Percentiles rank a stretch among this genome's conserved stretches.
Evolutionary conservation across 1,284 basidiomycete species (phyloP).

Genomic region (Lentinus polychrous): DNA sequence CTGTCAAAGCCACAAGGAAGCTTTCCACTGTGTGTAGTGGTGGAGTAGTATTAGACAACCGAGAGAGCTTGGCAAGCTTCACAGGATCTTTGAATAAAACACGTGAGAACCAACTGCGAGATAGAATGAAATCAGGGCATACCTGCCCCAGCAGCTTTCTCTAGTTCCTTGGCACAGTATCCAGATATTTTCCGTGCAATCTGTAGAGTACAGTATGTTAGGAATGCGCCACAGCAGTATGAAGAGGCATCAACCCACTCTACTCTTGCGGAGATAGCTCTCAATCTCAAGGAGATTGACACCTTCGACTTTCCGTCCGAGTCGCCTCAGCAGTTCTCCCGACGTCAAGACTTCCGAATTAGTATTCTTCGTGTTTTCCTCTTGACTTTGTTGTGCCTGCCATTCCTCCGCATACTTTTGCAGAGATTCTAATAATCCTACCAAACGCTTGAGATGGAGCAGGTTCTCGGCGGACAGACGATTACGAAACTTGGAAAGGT

Average conservation of each 20-base stretch:
- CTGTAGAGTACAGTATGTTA: slow-evolving; percentile 24
- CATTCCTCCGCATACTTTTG: slow-evolving; percentile 51
- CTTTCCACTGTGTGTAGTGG: slow-evolving; percentile 82
- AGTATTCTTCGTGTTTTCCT: neutral
- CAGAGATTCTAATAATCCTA: slow-evolving; percentile 67
- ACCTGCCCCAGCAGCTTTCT: slow-evolving; percentile 40
- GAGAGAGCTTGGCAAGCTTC: slow-evolving; percentile 25
- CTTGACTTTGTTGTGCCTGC: slow-evolving; percentile 22
- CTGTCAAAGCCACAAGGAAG: slow-evolving; percentile 79
- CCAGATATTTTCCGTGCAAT: slow-evolving; percentile 72
- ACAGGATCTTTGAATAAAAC: slow-evolving; percentile 16
- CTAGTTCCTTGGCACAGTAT: slow-evolving; percentile 66
- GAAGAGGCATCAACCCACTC: slow-evolving; percentile 41
- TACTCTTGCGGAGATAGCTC: slow-evolving; percentile 78
- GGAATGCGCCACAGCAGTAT: neutral
- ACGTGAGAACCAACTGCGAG: slow-evolving; percentile 5
- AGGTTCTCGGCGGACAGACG: slow-evolving; percentile 72
- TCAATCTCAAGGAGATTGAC: slow-evolving; percentile 84
- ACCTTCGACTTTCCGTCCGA: slow-evolving; percentile 63
- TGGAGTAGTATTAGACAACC: slow-evolving; percentile 43
- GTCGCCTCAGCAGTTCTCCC: slow-evolving; percentile 52
- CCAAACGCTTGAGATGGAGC: slow-evolving; percentile 75
- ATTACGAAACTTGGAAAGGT: slow-evolving; percentile 74
- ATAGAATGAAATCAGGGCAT: slow-evolving; percentile 2
- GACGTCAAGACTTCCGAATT: slow-evolving; percentile 51